phyloP scores from a whole-genome alignment of 352 stramenopile genomes.

The Pythium guiyangense region DNA sequence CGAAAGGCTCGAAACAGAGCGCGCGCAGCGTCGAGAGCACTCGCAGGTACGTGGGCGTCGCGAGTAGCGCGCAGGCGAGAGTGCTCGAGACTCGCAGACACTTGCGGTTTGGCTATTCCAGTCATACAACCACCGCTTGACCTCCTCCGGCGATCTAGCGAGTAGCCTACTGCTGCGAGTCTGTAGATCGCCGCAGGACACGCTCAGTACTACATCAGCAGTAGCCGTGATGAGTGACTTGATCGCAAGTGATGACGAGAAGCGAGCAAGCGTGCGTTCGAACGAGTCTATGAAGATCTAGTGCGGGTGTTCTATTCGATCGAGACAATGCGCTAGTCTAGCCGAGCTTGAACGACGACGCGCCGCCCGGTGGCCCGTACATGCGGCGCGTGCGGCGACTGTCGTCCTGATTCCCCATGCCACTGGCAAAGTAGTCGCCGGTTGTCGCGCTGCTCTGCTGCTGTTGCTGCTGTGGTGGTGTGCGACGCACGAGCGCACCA shows the following conservation, averaged over 20 bases:
- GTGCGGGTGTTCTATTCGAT: background rate
- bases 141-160: too few relatives aligned
- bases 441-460: slow-evolving; percentile 14
- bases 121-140: too few relatives aligned
- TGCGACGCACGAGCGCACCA: slow-evolving; percentile 4
- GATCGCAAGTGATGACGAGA: too few relatives aligned
- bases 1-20: background rate
- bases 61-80: too few relatives aligned
- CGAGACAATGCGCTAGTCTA: slow-evolving; percentile 19
- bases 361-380: slow-evolving; percentile 30
- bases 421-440: slow-evolving; percentile 34
- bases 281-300: background rate
- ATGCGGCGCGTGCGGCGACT: slow-evolving; percentile 40
- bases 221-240: too few relatives aligned
- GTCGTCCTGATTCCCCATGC: slow-evolving; percentile 28
- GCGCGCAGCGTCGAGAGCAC: too few relatives aligned
- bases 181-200: too few relatives aligned
- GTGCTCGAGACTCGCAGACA: too few relatives aligned
- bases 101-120: too few relatives aligned
- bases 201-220: too few relatives aligned
- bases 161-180: too few relatives aligned
- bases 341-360: slow-evolving; percentile 46
- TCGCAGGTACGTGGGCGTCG: too few relatives aligned
- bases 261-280: background rate
- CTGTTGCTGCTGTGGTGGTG: slow-evolving; percentile 15